Percentiles rank a stretch among this genome's conserved stretches.
phyloP scores from a whole-genome alignment of 2,329 filamentous ascomycete species.

The Paecilomyces dactylethromorphus region DNA sequence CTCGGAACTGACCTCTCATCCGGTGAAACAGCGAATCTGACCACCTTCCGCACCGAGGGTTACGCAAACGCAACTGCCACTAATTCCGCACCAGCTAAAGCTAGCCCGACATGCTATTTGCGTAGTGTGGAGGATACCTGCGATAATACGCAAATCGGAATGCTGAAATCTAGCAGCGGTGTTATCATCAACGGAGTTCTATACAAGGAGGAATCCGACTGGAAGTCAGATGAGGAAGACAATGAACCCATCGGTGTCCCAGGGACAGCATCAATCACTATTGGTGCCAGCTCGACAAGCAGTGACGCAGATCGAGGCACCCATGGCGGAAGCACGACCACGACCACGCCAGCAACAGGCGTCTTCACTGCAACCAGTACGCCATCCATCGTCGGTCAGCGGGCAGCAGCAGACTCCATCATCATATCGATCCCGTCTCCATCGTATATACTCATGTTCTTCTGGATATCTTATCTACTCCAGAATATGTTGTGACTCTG shows the following conservation, averaged over 20 bases:
- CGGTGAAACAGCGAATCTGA: slow-evolving; percentile 45
- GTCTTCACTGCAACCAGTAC: slow-evolving; percentile 27
- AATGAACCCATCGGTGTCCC: slow-evolving; percentile 17
- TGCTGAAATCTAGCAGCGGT: slow-evolving; percentile 45
- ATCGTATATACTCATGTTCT: not conserved
- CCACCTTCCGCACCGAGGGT: slow-evolving; percentile 52
- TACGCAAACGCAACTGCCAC: slow-evolving; percentile 51
- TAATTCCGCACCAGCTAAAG: slow-evolving; percentile 45
- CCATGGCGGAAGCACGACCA: slow-evolving; percentile 15
- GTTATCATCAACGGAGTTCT: slow-evolving; percentile 56
- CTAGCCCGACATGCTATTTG: slow-evolving; percentile 55
- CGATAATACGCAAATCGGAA: slow-evolving; percentile 42
- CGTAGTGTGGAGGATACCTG: slow-evolving; percentile 49
- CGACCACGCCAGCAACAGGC: slow-evolving; percentile 14
- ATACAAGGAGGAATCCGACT: slow-evolving; percentile 34
- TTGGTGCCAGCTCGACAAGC: slow-evolving; percentile 7
- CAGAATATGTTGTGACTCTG: not conserved
- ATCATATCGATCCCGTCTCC: not conserved
- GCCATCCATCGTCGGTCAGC: slow-evolving; percentile 5
- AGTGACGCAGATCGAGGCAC: not conserved
- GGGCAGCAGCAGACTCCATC: not conserved
- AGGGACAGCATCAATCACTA: slow-evolving; percentile 16
- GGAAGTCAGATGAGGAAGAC: slow-evolving; percentile 15
- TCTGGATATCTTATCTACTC: not conserved
- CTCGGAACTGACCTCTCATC: slow-evolving; percentile 44